A percentile compares a stretch with the other conserved stretches of the same genome.
phyloP scores from a whole-genome alignment of 2,329 filamentous ascomycete species.

The Samsoniella hepiali region DNA sequence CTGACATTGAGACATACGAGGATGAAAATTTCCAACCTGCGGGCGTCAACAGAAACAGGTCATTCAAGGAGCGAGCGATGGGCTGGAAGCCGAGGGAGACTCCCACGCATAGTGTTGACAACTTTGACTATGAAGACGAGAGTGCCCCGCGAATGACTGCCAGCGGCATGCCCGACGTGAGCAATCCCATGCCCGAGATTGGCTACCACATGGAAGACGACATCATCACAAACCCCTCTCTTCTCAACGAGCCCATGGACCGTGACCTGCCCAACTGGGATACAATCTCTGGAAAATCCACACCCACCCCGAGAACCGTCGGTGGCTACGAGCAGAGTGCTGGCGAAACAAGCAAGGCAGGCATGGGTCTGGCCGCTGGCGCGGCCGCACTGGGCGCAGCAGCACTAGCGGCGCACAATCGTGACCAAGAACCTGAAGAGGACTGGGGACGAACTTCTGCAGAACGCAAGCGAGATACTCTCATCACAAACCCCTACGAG shows the following conservation, averaged over 20 bases:
- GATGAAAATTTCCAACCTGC: constrained; percentile 43
- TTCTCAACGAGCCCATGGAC: constrained; percentile 71
- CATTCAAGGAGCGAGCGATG: constrained; percentile 63
- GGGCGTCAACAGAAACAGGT: constrained; percentile 58
- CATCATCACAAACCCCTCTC: constrained; percentile 78
- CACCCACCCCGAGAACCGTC: constrained; percentile 40
- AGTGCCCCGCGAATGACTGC: constrained; percentile 59
- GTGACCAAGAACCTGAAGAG: constrained; percentile 56
- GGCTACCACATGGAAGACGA: constrained; percentile 63
- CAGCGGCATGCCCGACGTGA: constrained; percentile 64
- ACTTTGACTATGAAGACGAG: constrained; percentile 45
- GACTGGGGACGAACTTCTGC: constrained; percentile 63
- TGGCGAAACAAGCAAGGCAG: constrained; percentile 32
- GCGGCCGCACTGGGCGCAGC: constrained; percentile 53
- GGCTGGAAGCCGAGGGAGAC: constrained; percentile 53
- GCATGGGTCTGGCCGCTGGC: constrained; percentile 50
- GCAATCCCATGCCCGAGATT: constrained; percentile 74
- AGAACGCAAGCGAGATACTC: constrained; percentile 62
- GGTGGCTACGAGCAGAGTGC: constrained; percentile 26
- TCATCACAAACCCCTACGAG: constrained; percentile 66
- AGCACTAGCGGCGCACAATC: constrained; percentile 42
- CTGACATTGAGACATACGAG: constrained; percentile 31
- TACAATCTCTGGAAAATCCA: constrained; percentile 55
- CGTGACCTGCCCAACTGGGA: constrained; percentile 30
- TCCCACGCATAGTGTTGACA: constrained; percentile 57